Conservation (phyloP, 495 filamentous ascomycete genomes). For the Geoglossum glabrum region DNA sequence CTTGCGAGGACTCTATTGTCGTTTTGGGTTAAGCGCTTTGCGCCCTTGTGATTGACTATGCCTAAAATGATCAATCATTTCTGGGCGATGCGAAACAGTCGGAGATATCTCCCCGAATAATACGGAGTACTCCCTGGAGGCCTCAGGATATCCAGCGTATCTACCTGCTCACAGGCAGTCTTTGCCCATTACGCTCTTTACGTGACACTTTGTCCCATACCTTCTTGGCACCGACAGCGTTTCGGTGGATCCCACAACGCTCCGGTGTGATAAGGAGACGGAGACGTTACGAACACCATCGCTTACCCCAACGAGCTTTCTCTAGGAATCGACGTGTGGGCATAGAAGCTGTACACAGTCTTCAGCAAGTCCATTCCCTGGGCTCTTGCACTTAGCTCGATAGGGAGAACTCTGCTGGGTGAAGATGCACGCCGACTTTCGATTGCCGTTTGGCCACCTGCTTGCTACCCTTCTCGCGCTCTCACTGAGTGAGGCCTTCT, state of each 20-base stretch:
- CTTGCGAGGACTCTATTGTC: background rate
- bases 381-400: background rate
- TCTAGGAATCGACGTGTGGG: background rate
- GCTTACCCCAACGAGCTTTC: background rate
- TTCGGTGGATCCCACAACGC: background rate
- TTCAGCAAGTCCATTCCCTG: background rate
- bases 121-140: background rate
- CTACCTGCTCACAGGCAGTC: background rate
- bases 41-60: background rate
- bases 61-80: background rate
- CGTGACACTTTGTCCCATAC: background rate
- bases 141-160: background rate
- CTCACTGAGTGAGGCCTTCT: conserved; percentile 39
- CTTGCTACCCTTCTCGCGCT: conserved; percentile 21
- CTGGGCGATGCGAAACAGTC: background rate
- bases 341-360: background rate
- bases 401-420: background rate
- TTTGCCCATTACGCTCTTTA: conserved; percentile 6
- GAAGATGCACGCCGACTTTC: conserved; percentile 16
- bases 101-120: background rate
- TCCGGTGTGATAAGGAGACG: background rate
- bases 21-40: background rate
- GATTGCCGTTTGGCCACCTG: conserved; percentile 15
- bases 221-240: background rate
- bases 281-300: background rate